A percentile compares a stretch with the other conserved stretches of the same genome.
phyloP scores from a whole-genome alignment of 164 flowering plant genomes.

The Tinospora cordifolia region DNA sequence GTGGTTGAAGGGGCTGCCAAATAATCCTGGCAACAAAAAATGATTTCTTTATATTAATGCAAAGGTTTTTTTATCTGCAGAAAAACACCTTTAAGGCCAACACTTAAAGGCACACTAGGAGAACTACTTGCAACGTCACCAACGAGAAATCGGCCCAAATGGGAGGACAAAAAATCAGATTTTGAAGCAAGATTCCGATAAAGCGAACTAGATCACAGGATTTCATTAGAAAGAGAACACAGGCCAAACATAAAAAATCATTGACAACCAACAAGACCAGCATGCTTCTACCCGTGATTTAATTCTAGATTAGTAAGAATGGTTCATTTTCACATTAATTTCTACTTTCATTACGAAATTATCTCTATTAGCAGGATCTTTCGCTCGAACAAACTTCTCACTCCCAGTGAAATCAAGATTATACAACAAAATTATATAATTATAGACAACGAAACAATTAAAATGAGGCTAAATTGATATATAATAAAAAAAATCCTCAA shows the following conservation, averaged over 20 bases:
- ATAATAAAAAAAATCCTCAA: neutral
- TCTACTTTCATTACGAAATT: neutral
- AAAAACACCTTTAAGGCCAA: neutral
- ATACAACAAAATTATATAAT: no score
- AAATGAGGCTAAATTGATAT: conserved; percentile 2
- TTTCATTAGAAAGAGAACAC: no score
- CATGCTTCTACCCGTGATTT: no score
- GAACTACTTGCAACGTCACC: neutral
- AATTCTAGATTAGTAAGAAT: neutral
- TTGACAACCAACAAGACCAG: neutral
- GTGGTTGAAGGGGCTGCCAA: conserved; percentile 59
- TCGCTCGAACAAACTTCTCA: neutral
- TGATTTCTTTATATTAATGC: neutral
- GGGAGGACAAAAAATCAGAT: neutral
- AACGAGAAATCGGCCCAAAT: neutral
- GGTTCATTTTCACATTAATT: neutral
- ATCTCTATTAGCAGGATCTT: neutral
- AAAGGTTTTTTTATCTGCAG: neutral
- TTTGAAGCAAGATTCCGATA: conserved; percentile 2
- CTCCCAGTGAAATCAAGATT: neutral
- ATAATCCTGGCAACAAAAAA: conserved; percentile 65
- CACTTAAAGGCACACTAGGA: neutral
- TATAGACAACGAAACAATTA: neutral
- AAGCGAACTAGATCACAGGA: neutral
- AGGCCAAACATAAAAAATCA: neutral